Percentiles rank a stretch among this genome's conserved stretches.
These are phyloP conservation scores for Zymoseptoria tritici DNA, from an alignment of 2,329 filamentous ascomycete genomes.

Conservation along the genomic window DNA sequence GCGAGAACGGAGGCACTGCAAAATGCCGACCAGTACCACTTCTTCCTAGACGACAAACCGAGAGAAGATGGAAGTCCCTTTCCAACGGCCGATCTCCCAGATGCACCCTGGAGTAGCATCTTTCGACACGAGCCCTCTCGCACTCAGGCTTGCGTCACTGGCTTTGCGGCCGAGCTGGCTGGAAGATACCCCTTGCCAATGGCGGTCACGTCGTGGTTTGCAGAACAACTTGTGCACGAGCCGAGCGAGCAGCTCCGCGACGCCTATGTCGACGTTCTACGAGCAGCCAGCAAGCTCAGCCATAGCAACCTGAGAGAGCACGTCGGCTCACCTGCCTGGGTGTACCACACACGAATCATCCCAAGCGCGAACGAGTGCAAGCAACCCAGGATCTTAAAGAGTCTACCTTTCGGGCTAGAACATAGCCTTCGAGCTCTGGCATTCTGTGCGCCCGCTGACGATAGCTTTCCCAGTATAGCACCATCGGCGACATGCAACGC, in stretches of 20 bases:
- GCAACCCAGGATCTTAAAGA: conserved; percentile 1
- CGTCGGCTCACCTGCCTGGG: conserved; percentile 12
- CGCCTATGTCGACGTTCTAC: conserved; percentile 28
- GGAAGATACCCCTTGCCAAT: conserved; percentile 30
- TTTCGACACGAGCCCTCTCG: conserved; percentile 29
- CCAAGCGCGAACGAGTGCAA: conserved; percentile 9
- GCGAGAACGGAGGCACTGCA: conserved; percentile 53
- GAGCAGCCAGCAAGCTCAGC: conserved; percentile 8
- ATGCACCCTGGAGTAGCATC: conserved; percentile 28
- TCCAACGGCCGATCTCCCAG: conserved; percentile 23
- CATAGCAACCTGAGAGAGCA: conserved; percentile 6
- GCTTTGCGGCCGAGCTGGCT: conserved; percentile 36
- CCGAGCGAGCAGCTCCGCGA: conserved; percentile 30
- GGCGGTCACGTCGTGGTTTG: conserved; percentile 37
- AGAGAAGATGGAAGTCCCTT: conserved; percentile 19
- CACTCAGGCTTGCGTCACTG: conserved; percentile 36
- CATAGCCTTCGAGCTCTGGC: conserved; percentile 10
- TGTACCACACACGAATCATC: conserved; percentile 16
- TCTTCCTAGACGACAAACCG: conserved; percentile 40
- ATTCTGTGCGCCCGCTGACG: conserved; percentile 12
- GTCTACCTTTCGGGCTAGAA: conserved; percentile 11
- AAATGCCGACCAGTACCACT: conserved; percentile 48
- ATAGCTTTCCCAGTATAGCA: conserved; percentile 10
- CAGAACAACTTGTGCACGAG: conserved; percentile 29
- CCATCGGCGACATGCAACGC: conserved; percentile 12